Conservation (phyloP, 2,329 filamentous ascomycete species). For the Chaetothyriales sp. region DNA sequence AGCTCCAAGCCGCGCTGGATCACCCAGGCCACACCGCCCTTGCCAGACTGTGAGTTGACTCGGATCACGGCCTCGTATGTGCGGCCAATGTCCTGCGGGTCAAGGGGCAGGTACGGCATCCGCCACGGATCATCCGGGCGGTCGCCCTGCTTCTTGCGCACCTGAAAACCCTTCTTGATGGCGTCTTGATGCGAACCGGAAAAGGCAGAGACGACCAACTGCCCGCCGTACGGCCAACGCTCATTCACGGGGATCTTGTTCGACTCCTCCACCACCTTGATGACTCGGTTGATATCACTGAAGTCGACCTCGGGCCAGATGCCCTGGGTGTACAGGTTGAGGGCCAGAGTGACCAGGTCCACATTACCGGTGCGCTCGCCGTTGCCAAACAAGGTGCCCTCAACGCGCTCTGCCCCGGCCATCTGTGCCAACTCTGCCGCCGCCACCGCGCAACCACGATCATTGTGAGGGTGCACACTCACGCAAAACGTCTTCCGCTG, state of each 20-base stretch:
- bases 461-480: slow-evolving; percentile 87
- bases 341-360: slow-evolving; percentile 76
- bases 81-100: slow-evolving; percentile 82
- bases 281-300: slow-evolving; percentile 71
- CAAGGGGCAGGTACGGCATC: slow-evolving; percentile 81
- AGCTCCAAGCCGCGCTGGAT: slow-evolving; percentile 78
- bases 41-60: slow-evolving; percentile 91
- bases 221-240: slow-evolving; percentile 77
- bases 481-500: slow-evolving; percentile 79
- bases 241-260: slow-evolving; percentile 92
- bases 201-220: slow-evolving; percentile 84
- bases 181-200: slow-evolving; percentile 88
- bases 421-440: slow-evolving; percentile 88
- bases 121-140: slow-evolving; percentile 58
- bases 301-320: slow-evolving; percentile 77
- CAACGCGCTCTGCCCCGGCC: slow-evolving; percentile 87
- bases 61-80: slow-evolving; percentile 98
- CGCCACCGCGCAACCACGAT: slow-evolving; percentile 76
- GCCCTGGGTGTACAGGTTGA: slow-evolving; percentile 93
- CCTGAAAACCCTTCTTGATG: slow-evolving; percentile 72
- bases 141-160: slow-evolving; percentile 46
- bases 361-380: slow-evolving; percentile 93
- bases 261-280: slow-evolving; percentile 76
- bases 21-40: slow-evolving; percentile 89
- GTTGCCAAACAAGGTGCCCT: slow-evolving; percentile 87